phyloP scores from a whole-genome alignment of 2,329 filamentous ascomycete species.

The Epichloe brachyelytri region DNA sequence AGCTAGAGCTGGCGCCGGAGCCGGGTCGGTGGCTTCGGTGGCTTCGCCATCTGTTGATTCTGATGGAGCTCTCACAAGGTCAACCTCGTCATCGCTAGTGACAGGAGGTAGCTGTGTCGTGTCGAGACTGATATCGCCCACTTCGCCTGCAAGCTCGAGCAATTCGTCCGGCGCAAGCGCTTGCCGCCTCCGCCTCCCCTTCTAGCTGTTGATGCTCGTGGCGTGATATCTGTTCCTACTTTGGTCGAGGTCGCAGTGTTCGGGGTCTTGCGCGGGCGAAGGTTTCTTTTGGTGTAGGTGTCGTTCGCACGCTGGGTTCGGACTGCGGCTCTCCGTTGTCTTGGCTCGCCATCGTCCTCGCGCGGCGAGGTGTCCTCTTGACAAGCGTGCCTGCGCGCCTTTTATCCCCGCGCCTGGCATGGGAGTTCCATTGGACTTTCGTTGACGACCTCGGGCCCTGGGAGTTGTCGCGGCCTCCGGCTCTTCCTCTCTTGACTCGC shows the following conservation, averaged over 20 bases:
- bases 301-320: conserved; percentile 15
- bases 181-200: conserved; percentile 11
- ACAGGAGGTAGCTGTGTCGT: conserved; percentile 7
- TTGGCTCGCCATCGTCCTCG: conserved; percentile 18
- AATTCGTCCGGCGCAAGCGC: conserved; percentile 15
- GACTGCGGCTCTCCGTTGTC: conserved; percentile 15
- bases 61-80: conserved; percentile 16
- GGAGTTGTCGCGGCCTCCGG: conserved; percentile 25
- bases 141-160: conserved; percentile 13
- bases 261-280: conserved; percentile 17
- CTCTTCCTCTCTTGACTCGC: conserved; percentile 23
- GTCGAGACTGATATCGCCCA: conserved; percentile 8
- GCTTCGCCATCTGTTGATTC: conserved; percentile 5
- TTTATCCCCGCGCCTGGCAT: conserved; percentile 29
- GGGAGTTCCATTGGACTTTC: conserved; percentile 39
- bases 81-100: conserved; percentile 16
- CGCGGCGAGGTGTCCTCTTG: conserved; percentile 20
- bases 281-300: conserved; percentile 18
- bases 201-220: conserved; percentile 7
- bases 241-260: conserved; percentile 11
- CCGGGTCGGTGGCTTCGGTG: not conserved
- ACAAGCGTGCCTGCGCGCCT: conserved; percentile 35
- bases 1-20: not conserved
- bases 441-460: conserved; percentile 31
- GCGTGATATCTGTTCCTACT: conserved; percentile 9